Evolutionary conservation across 495 filamentous ascomycete species (phyloP), one percentile per base, ranked within the genome.

Genomic region (Letharia columbiana): DNA sequence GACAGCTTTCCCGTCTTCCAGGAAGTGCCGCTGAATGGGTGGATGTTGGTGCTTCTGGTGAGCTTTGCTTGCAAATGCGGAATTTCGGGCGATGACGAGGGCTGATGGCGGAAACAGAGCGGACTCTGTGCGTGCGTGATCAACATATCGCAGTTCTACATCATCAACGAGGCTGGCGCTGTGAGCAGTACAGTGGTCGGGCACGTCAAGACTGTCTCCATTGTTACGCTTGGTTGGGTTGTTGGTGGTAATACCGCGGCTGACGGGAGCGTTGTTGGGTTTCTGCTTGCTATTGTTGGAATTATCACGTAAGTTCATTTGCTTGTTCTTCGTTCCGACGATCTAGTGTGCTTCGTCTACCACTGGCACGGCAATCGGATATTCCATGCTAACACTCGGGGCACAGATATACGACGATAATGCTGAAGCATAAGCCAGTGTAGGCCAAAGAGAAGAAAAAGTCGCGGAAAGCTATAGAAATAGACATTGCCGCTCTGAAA

Each of bases 101-200:
- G 67, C 73, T 52, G 18, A 57, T 44, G 28, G 59, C 66, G 4
- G 72, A 61, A 69, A 59, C 40, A 71, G 68, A 70, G 69, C 44
- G 86, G 87, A 7, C 50, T 82, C 13, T 84, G 84, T 65, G 87
- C 87, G 4, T 82, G 80, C 50, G 73, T 88, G 17, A 86, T 90
- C 69, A 89, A 89, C 71, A 77, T 89, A 60, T 86, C 84, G 9
- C 86, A 88, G 70, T 89, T 89, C 69, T 87, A 86, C 69, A 88
- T 90, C 68, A 83, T 89, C 44, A 86, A 85, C 37, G 83, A 83
- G 59, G 84, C 86, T 2, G 87, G 87, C 0, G 82, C 87, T 8
- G 86, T 89, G 15, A 86, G 83, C 28, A 87, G 84, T 64, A 89
- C 86, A 0, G 86, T 90, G 9, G 83, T 89, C 6, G 87, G 87